phyloP scores from a whole-genome alignment of 2,329 filamentous ascomycete species.

The Pseudogymnoascus sp. region DNA sequence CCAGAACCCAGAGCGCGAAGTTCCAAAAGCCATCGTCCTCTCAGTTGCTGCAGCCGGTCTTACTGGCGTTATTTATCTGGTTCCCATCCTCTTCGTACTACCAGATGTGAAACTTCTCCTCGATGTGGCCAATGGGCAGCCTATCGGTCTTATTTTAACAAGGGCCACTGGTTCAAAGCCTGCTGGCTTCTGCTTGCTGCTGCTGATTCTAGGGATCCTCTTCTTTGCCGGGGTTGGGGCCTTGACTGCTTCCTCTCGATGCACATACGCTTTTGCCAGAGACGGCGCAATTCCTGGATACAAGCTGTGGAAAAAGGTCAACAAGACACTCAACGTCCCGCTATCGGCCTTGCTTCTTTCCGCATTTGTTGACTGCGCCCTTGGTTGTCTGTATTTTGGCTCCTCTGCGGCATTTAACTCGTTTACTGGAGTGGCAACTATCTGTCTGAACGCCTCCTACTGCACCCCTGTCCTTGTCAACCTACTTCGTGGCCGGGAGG shows the following conservation, averaged over 20 bases:
- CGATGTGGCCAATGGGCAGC: conserved; percentile 61
- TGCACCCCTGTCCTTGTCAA: conserved; percentile 68
- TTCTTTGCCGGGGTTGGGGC: conserved; percentile 71
- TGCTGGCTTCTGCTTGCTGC: conserved; percentile 67
- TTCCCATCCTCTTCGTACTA: conserved; percentile 69
- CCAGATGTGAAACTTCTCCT: conserved; percentile 59
- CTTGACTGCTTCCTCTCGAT: conserved; percentile 64
- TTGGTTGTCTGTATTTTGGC: conserved; percentile 74
- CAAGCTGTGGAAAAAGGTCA: conserved; percentile 56
- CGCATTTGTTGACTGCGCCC: conserved; percentile 57
- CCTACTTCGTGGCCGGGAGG: conserved; percentile 56
- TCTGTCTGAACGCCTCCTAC: conserved; percentile 69
- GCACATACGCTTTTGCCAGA: conserved; percentile 68
- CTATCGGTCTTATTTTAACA: conserved; percentile 70
- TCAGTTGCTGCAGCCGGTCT: conserved; percentile 59
- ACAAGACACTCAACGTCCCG: conserved; percentile 59
- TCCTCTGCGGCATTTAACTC: conserved; percentile 69
- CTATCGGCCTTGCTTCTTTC: conserved; percentile 62
- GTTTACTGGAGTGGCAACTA: conserved; percentile 73
- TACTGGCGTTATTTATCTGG: conserved; percentile 59
- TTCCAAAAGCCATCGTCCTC: conserved; percentile 62
- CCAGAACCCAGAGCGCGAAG: conserved; percentile 58
- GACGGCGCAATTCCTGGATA: conserved; percentile 68
- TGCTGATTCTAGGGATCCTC: conserved; percentile 68
- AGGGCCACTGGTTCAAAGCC: conserved; percentile 62